Conservation (phyloP, 2,329 filamentous ascomycete species). For the Hawksworthiomyces lignivorus region DNA sequence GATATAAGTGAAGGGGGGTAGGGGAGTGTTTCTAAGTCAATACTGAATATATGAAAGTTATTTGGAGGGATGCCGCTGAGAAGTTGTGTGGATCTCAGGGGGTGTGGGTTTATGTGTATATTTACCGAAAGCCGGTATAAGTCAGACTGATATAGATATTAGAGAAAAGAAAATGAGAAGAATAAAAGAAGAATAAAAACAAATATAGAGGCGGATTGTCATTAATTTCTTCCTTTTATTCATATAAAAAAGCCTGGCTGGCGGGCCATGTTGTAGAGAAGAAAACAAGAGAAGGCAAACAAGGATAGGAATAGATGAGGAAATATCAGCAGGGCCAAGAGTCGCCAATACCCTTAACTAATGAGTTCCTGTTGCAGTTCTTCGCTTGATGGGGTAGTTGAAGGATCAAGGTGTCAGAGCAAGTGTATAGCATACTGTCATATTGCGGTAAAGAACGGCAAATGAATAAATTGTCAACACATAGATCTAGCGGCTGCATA, state of each 20-base stretch:
- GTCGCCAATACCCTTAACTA: no score
- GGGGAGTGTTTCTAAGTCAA: constrained; percentile 5
- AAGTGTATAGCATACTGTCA: no score
- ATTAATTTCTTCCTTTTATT: not conserved
- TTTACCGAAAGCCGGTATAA: constrained; percentile 9
- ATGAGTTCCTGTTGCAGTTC: no score
- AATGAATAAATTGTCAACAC: no score
- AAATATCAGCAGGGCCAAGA: no score
- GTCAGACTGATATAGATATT: not conserved
- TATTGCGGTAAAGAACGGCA: no score
- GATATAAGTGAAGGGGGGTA: not conserved
- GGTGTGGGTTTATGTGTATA: constrained; percentile 1
- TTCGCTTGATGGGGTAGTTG: no score
- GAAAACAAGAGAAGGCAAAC: not conserved
- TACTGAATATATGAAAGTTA: no score
- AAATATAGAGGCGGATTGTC: not conserved
- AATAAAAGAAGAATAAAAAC: not conserved
- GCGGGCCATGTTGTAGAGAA: not conserved
- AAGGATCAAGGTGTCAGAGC: no score
- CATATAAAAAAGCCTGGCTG: not conserved
- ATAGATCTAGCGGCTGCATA: no score
- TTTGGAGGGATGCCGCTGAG: no score
- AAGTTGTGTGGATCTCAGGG: no score
- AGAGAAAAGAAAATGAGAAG: not conserved
- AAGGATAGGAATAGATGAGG: not conserved